Percentiles rank a stretch among this genome's conserved stretches.
Conservation (phyloP, 371 early-diverging fungal genomes). For the Mucor plumbeus region DNA sequence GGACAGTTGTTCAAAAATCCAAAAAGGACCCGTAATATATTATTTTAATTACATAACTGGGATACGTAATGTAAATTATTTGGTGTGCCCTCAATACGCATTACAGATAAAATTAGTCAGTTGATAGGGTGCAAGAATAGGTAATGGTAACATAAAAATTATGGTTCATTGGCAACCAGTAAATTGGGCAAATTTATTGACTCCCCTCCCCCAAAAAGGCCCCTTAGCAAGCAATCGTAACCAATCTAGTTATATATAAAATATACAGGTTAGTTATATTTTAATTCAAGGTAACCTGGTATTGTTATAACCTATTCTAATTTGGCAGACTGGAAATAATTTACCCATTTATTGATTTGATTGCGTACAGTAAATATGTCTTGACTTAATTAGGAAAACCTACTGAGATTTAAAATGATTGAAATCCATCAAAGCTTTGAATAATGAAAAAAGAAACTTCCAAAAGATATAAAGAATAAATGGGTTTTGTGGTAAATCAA, state of each 20-base stretch:
- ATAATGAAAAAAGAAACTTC: too few relatives aligned
- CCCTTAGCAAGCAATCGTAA: neutral
- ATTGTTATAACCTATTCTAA: neutral
- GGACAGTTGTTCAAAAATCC: neutral
- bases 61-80: neutral
- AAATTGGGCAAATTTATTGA: neutral
- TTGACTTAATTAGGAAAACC: neutral
- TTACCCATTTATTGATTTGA: neutral
- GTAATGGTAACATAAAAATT: neutral
- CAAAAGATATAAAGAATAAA: too few relatives aligned
- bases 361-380: neutral
- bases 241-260: neutral
- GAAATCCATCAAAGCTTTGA: neutral
- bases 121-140: too few relatives aligned
- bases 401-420: neutral
- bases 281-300: neutral
- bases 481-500: too few relatives aligned
- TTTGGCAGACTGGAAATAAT: constrained; percentile 2
- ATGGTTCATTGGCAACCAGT: neutral
- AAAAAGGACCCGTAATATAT: neutral
- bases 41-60: neutral
- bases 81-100: neutral
- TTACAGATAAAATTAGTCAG: too few relatives aligned
- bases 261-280: neutral
- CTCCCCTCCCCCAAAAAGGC: neutral